phyloP scores from a whole-genome alignment of 768 basidiomycete species.

The Leccinellum rugosiceps region DNA sequence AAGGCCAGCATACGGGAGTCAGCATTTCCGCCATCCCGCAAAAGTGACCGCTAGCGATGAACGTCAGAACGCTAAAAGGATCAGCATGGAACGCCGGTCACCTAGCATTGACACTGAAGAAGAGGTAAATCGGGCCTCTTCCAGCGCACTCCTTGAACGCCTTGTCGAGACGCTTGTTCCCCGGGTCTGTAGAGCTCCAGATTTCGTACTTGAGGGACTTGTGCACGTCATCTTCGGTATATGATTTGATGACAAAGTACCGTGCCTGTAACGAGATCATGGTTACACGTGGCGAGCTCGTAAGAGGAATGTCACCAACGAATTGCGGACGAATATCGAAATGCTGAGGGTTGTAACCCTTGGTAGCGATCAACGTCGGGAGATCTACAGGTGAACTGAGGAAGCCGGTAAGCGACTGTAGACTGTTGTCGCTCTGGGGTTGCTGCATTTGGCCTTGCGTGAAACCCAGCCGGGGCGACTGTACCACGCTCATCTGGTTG shows the following conservation, averaged over 20 bases:
- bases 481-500: constrained; percentile 44
- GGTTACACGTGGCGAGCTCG: background rate
- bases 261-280: constrained; percentile 56
- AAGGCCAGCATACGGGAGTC: constrained; percentile 61
- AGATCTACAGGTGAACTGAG: constrained; percentile 76
- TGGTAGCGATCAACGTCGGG: constrained; percentile 76
- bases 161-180: constrained; percentile 95
- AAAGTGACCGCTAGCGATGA: constrained; percentile 75
- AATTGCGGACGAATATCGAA: constrained; percentile 81
- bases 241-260: constrained; percentile 98
- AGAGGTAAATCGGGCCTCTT: constrained; percentile 92
- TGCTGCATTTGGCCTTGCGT: constrained; percentile 26
- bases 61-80: constrained; percentile 9
- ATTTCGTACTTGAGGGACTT: constrained; percentile 98
- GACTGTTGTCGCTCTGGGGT: constrained; percentile 24
- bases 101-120: constrained; percentile 97
- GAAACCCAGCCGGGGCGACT: constrained; percentile 40
- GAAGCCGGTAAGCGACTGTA: constrained; percentile 46
- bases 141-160: constrained; percentile 95
- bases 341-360: constrained; percentile 86
- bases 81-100: constrained; percentile 19
- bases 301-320: constrained; percentile 43
- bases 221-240: constrained; percentile 98
- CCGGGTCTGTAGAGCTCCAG: constrained; percentile 96
- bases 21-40: constrained; percentile 99